These are phyloP conservation scores for Globisporangium parvum DNA, from an alignment of 352 stramenopile genomes.

Conservation along the genomic window DNA sequence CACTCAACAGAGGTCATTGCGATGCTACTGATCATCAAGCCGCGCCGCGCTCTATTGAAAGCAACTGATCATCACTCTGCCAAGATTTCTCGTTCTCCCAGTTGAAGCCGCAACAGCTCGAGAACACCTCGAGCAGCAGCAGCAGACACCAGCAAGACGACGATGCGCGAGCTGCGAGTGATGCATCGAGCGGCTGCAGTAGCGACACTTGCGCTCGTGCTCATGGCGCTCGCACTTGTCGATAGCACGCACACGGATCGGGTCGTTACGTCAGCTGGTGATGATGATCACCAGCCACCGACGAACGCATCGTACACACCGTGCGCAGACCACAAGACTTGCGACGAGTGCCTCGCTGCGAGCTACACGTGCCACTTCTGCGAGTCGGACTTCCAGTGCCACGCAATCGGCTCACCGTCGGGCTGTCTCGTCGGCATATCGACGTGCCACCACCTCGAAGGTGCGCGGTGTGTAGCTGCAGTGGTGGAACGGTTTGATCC, in stretches of 20 bases:
- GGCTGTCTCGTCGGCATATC: conserved; percentile 70
- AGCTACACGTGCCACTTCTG: conserved; percentile 82
- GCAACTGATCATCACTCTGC: no score
- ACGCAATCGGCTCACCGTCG: conserved; percentile 58
- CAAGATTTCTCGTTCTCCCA: no score
- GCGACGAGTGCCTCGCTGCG: conserved; percentile 67
- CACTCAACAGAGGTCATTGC: no score
- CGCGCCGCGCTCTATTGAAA: no score
- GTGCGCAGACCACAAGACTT: conserved; percentile 56
- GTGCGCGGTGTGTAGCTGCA: conserved; percentile 26
- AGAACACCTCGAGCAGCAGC: no score
- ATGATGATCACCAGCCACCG: not conserved
- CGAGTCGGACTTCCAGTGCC: conserved; percentile 78
- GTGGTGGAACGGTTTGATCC: no score
- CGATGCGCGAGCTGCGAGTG: no score
- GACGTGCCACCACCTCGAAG: conserved; percentile 76
- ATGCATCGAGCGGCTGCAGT: no score
- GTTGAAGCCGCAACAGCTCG: no score
- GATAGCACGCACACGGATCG: not conserved
- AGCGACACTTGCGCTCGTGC: not conserved
- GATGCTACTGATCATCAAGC: no score
- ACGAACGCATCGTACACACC: conserved; percentile 14
- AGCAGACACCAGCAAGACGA: no score
- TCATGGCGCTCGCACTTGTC: not conserved
- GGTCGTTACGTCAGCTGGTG: no score